These are phyloP conservation scores for Salinomyces thailandicus DNA, from an alignment of 2,329 filamentous ascomycete genomes.

Conservation along the genomic window DNA sequence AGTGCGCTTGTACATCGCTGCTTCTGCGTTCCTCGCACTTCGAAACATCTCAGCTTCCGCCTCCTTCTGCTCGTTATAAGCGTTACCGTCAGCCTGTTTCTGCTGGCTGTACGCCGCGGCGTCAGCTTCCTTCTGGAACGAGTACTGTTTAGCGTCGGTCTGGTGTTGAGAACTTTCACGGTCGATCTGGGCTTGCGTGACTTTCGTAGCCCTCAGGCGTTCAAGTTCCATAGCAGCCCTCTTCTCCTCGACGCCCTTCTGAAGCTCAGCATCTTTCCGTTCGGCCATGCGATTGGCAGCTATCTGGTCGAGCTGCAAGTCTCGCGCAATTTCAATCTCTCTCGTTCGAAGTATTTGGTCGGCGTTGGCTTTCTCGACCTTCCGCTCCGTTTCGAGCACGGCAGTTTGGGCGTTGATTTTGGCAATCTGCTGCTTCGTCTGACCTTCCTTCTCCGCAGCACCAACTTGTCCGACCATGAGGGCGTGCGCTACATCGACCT, in stretches of 20 bases:
- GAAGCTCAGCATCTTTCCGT: slow-evolving; percentile 67
- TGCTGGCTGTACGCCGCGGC: slow-evolving; percentile 49
- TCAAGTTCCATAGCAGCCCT: slow-evolving; percentile 72
- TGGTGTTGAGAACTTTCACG: slow-evolving; percentile 56
- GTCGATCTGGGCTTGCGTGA: slow-evolving; percentile 63
- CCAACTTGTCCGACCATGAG: slow-evolving; percentile 59
- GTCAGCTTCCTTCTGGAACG: slow-evolving; percentile 42
- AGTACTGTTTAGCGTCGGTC: slow-evolving; percentile 47
- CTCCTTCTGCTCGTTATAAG: slow-evolving; percentile 30
- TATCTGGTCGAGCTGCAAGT: slow-evolving; percentile 67
- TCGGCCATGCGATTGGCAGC: slow-evolving; percentile 63
- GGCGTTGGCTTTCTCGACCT: slow-evolving; percentile 66
- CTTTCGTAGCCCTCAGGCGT: slow-evolving; percentile 63
- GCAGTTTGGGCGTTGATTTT: slow-evolving; percentile 82
- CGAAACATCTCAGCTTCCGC: slow-evolving; percentile 33
- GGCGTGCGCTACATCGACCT: slow-evolving; percentile 49
- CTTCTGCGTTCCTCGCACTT: slow-evolving; percentile 29
- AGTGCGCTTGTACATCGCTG: slow-evolving; percentile 9
- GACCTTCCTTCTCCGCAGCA: slow-evolving; percentile 66
- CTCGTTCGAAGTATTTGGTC: slow-evolving; percentile 65
- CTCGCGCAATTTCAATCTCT: slow-evolving; percentile 60
- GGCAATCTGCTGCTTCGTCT: slow-evolving; percentile 75
- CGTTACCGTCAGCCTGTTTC: slow-evolving; percentile 47
- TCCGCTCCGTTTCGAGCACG: slow-evolving; percentile 72
- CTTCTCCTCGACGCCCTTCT: slow-evolving; percentile 66